A percentile compares a stretch with the other conserved stretches of the same genome.
Evolutionary conservation across 2,329 filamentous ascomycete genomes (phyloP).

Genomic region (Pyrenophora graminea): DNA sequence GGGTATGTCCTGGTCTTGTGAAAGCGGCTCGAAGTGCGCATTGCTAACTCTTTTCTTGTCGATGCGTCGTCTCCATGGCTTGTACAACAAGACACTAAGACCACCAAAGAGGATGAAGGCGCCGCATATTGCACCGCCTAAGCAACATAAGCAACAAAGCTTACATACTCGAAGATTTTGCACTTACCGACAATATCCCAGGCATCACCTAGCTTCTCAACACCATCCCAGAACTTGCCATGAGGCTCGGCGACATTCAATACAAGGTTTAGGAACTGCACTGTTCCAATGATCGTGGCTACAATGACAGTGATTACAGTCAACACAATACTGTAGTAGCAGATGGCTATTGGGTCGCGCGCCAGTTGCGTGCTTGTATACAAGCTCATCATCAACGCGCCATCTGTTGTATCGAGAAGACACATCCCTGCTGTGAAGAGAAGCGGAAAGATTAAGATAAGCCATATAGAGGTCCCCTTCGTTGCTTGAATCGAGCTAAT

Average conservation of each 20-base stretch:
- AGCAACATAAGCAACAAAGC: constrained; percentile 1
- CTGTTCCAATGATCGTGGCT: constrained; percentile 79
- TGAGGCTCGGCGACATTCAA: constrained; percentile 74
- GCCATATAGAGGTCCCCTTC: constrained; percentile 86
- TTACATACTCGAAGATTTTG: constrained; percentile 44
- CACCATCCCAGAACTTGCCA: constrained; percentile 89
- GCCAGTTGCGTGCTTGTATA: constrained; percentile 82
- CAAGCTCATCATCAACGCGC: constrained; percentile 90
- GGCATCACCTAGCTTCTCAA: constrained; percentile 57
- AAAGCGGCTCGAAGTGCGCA: constrained; percentile 36
- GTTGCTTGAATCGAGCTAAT: constrained; percentile 87
- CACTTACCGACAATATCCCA: constrained; percentile 45
- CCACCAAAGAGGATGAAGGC: constrained; percentile 78
- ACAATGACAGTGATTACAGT: constrained; percentile 83
- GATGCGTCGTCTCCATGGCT: constrained; percentile 72
- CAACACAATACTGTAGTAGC: constrained; percentile 91
- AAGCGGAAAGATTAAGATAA: constrained; percentile 88
- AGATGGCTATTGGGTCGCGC: constrained; percentile 80
- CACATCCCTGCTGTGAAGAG: constrained; percentile 97
- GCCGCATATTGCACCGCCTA: constrained; percentile 76
- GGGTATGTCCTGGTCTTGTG: constrained; percentile 12
- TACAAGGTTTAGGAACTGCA: constrained; percentile 81
- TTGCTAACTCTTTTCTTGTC: constrained; percentile 46
- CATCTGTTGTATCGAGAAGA: constrained; percentile 87
- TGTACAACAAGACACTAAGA: constrained; percentile 74